Evolutionary conservation across 2,329 filamentous ascomycete species (phyloP).

Genomic region (Beauveria medogensis): DNA sequence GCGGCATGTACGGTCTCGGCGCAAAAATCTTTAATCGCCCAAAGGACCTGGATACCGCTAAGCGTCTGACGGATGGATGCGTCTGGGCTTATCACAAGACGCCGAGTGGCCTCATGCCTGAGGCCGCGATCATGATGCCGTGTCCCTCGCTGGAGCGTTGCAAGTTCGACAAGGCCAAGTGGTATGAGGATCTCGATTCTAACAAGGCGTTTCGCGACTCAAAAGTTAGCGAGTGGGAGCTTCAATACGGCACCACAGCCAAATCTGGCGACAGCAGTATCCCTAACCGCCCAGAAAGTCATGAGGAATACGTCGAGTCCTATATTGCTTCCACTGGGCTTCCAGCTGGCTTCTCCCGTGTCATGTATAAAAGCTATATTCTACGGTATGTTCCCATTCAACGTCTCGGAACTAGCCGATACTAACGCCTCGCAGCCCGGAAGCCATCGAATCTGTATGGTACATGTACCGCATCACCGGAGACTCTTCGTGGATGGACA

Average conservation of each 20-base stretch:
- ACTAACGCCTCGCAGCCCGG: slow-evolving; percentile 46
- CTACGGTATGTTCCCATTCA: slow-evolving; percentile 42
- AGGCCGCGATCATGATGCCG: slow-evolving; percentile 35
- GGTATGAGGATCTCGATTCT: slow-evolving; percentile 42
- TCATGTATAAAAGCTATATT: slow-evolving; percentile 46
- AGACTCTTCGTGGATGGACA: slow-evolving; percentile 64
- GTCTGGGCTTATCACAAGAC: slow-evolving; percentile 61
- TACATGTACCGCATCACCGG: slow-evolving; percentile 88
- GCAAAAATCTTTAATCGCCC: slow-evolving; percentile 53
- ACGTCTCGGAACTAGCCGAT: background rate
- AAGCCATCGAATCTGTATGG: slow-evolving; percentile 83
- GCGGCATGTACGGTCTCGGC: slow-evolving; percentile 61
- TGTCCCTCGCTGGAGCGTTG: slow-evolving; percentile 42
- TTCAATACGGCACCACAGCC: slow-evolving; percentile 25
- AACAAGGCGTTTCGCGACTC: slow-evolving; percentile 33
- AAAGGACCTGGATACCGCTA: slow-evolving; percentile 54
- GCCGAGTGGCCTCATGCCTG: slow-evolving; percentile 57
- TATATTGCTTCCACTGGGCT: slow-evolving; percentile 37
- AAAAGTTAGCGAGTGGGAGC: slow-evolving; percentile 37
- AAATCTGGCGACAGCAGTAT: slow-evolving; percentile 7
- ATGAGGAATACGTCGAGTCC: slow-evolving; percentile 44
- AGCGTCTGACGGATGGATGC: slow-evolving; percentile 58
- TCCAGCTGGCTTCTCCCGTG: slow-evolving; percentile 41
- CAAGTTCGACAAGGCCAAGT: slow-evolving; percentile 41
- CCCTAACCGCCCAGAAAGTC: slow-evolving; percentile 34